Evolutionary conservation across 192 early-diverging fungal genomes (phyloP), one percentile per base, ranked within the genome.

Genomic region (Backusella psychrophila): DNA sequence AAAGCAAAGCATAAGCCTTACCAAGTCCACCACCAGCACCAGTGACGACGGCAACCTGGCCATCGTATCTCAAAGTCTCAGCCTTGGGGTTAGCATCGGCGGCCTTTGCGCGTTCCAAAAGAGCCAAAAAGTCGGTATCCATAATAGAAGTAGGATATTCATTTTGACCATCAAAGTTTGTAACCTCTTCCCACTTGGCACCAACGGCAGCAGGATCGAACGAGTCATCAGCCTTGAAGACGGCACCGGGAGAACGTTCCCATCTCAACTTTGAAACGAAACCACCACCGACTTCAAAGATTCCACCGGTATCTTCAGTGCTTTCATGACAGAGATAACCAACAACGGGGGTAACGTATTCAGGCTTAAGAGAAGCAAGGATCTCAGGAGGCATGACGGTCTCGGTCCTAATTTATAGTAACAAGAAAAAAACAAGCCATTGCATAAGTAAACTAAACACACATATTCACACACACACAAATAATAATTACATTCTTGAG

Each of bases 281-380:
- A 66, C 96, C 96, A 77, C 94, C 96, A 76, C 98, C 96, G 42
- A 97, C 94, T 89, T 99, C 97, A 83, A 97, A 99, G 74, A 99
- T 81, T 77, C 91, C 89, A 68, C 96, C 97, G 68, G 82, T 95
- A 79, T 94, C 94, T 77, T 82, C 83, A 72, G 89, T 95, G 46
- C 81, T 80, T 77, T 99, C 97, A 81, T 98, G 96, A 75, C 92
- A 93, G 74, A 99, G 91, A 84, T 89, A 98, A n/a, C 85, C 94
- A 72, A 99, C 96, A 67, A 98, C 86, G 4, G 97, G 97, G 29
- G 97, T 92, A 41, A 99, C 94, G 80, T 96, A 97, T 86, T 99
- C 97, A 75, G 98, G 98, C 85, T 97, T 98, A 35, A 99, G 90
- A 11, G 95, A 90, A 69, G 93, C 95, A 69, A 99, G 90, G 78